Base-by-base conservation (phyloP, 2,329 filamentous ascomycete genomes). In the Pyrenochaeta sp. region DNA sequence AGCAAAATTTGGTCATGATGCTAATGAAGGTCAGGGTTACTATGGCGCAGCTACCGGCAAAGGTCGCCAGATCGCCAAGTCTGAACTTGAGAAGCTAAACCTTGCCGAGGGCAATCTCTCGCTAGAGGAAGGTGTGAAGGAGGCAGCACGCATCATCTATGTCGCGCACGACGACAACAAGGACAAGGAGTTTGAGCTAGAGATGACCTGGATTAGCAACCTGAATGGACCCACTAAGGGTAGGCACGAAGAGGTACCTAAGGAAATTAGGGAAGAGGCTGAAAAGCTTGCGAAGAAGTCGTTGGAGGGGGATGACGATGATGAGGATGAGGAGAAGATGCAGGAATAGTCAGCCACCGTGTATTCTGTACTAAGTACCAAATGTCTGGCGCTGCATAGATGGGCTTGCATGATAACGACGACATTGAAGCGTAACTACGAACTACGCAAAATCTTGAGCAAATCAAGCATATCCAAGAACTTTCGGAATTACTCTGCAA, bases 151-250 rank as follows among this genome's bases (percentile, higher is more conserved):
- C 58, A 99, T 99, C 79, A 98, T 99, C 79, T 96, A 97, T 77
- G 87, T 97, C 56, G 93, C 94, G 43, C 95, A 99, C 75, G 95
- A 98, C 77, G 95, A 99, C 78, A 98, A 94, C 84, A 98, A 98
- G 82, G 95, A 98, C 81, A 99, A 99, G 84, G 95, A 98, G 63
- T 99, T 98, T 72, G 95, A 99, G 86, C 83, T 99, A 55, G 95
- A 99, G 82, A 96, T 99, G 92, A 96, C 91, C 54, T 99, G 95
- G 95, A 91, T 98, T 77, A 97, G 92, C 78, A 86, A 85, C 47
- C 78, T 87, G 42, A 86, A 90, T 63, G 94, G 93, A 4, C 92
- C 93, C 31, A 98, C 93, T 59, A 94, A 96, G 81, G 95, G 95
- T 60, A 87, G 89, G 69, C 95, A 99, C 75, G 85, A 94, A 78